These are phyloP conservation scores for Trametes polyzona DNA, from an alignment of 1,284 basidiomycete genomes.

Conservation along the genomic window DNA sequence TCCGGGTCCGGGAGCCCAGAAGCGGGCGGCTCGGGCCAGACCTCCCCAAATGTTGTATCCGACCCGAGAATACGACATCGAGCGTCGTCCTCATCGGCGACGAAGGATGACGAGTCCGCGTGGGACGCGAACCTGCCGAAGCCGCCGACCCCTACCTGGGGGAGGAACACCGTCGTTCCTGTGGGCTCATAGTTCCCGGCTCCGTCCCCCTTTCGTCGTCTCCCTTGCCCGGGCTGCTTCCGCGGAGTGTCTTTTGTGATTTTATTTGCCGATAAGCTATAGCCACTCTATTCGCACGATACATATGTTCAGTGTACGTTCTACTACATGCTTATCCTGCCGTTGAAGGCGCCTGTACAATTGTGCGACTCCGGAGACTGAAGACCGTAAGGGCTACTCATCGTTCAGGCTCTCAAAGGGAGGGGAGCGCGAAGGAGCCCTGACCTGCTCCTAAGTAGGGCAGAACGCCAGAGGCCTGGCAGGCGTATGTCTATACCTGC, in stretches of 20 bases:
- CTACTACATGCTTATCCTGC: background rate
- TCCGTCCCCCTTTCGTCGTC: background rate
- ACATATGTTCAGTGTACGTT: background rate
- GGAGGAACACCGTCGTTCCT: conserved; percentile 2
- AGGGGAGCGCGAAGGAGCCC: no score
- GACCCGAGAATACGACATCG: conserved; percentile 16
- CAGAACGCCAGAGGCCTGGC: no score
- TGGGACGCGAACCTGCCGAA: conserved; percentile 1
- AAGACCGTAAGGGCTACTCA: background rate
- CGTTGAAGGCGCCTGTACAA: no score
- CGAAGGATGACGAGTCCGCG: background rate
- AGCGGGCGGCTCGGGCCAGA: conserved; percentile 15
- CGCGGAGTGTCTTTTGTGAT: background rate
- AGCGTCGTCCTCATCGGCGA: background rate
- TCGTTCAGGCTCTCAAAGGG: no score
- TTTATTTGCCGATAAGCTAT: conserved; percentile 1
- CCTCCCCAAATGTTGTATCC: conserved; percentile 18
- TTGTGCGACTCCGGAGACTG: no score
- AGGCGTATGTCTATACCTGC: no score
- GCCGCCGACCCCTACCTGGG: background rate
- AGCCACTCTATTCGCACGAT: conserved; percentile 7
- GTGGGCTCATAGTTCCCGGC: conserved; percentile 4
- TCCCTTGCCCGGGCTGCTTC: background rate
- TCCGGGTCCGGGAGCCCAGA: conserved; percentile 22
- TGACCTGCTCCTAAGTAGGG: no score